Evolutionary conservation across 306 rosid genomes (phyloP).

Genomic region (Vicia sativa): DNA sequence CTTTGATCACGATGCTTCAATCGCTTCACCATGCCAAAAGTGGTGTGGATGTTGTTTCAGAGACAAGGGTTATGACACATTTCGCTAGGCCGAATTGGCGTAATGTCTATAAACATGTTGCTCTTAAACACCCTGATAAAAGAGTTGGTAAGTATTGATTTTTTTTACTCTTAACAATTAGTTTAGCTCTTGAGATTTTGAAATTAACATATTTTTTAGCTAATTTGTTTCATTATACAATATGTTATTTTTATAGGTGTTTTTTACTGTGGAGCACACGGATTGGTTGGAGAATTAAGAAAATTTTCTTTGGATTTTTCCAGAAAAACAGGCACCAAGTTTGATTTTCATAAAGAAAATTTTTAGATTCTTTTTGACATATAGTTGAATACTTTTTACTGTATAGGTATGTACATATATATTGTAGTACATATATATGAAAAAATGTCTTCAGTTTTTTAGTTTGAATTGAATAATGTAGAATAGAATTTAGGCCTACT

Average conservation of each 20-base stretch:
- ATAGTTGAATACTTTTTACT: conserved; percentile 17
- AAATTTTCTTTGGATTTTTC: conserved; percentile 69
- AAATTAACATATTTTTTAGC: not conserved
- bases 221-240: not conserved
- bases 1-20: conserved; percentile 86
- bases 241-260: conserved; percentile 56
- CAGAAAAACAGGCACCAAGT: conserved; percentile 74
- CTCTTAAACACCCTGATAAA: conserved; percentile 58
- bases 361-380: conserved; percentile 47
- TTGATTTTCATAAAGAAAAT: conserved; percentile 92
- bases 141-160: conserved; percentile 66
- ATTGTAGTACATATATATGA: not conserved
- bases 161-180: not conserved
- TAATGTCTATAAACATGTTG: conserved; percentile 61
- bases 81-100: conserved; percentile 91
- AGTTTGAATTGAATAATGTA: not conserved
- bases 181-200: conserved; percentile 13
- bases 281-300: conserved; percentile 70
- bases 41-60: conserved; percentile 75
- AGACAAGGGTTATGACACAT: conserved; percentile 78
- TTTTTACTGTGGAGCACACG: conserved; percentile 80
- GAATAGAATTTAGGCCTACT: not conserved
- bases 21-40: conserved; percentile 73
- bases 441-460: not conserved
- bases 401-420: not conserved